Evolutionary conservation across 2,329 filamentous ascomycete species (phyloP), one percentile per base, ranked within the genome.

Genomic region (Colletotrichum orbiculare): DNA sequence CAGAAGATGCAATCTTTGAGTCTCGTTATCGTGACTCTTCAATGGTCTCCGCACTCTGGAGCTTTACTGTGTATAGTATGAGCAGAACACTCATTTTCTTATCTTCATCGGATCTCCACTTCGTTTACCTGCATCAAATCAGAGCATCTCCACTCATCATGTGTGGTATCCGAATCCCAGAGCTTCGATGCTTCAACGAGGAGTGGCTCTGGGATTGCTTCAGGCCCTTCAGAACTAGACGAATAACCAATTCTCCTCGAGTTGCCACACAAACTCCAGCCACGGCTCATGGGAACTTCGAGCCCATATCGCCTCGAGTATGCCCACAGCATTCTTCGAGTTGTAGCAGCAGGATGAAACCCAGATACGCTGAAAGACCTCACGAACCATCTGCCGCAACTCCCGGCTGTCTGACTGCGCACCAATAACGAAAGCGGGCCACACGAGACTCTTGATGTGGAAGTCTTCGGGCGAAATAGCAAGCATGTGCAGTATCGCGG

Each of bases 381-480:
- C 15, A 12, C 49, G 48, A 4, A 52, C 37, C 48, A 60, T 48
- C 8, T 53, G 37, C n/a, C 17, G 45, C 2, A 64, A 42, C 9
- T 64, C 61, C 8, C 6, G 10, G 3, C 10, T 37, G 39, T 49
- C 48, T n/a, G 57, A 43, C 11, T 64, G 55, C 45, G 61, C 61
- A 8, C 61, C 61, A 10, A 54, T 33, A 4, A 64, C 42, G 15
- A 64, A 64, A 3, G 55, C 56, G 13, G 55, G 61, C 61, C 61
- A 64, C 33, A 64, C 55, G 15, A 64, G 41, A n/a, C 61, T 64
- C 34, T 64, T 64, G 8, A 64, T 58, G 38, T 64, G 61, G 33
- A 64, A 54, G 33, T 64, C 61, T 34, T 54, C n/a, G 2, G 43
- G 47, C 9, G 56, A 10, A 8, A 64, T 49, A 11, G 48, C 46